Percentiles rank a stretch among this genome's conserved stretches.
phyloP scores from a whole-genome alignment of 2,329 filamentous ascomycete genomes.

The Seiridium cupressi region DNA sequence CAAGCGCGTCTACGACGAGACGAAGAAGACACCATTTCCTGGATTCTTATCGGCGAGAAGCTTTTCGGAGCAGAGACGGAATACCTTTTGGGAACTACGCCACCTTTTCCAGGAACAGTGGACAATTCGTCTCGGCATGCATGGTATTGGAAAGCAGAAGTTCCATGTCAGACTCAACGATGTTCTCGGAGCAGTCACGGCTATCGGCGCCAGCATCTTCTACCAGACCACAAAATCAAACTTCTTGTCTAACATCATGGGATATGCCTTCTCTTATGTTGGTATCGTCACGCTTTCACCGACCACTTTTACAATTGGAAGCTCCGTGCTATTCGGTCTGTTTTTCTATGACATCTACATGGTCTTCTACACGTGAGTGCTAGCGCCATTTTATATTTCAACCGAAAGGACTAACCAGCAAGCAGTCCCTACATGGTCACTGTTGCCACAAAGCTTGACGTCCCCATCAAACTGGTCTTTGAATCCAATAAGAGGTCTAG shows the following conservation, averaged over 20 bases:
- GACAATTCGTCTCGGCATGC: slow-evolving; percentile 48
- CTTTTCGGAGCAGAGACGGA: slow-evolving; percentile 21
- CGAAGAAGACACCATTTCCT: slow-evolving; percentile 36
- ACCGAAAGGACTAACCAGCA: slow-evolving; percentile 15
- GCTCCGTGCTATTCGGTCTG: slow-evolving; percentile 71
- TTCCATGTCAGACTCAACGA: slow-evolving; percentile 55
- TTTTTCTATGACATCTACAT: slow-evolving; percentile 97
- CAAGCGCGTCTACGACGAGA: slow-evolving; percentile 23
- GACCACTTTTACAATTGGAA: slow-evolving; percentile 81
- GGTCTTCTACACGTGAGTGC: slow-evolving; percentile 75
- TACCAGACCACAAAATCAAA: slow-evolving; percentile 65
- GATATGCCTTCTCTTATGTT: slow-evolving; percentile 82
- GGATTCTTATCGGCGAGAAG: slow-evolving; percentile 32
- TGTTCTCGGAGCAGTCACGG: slow-evolving; percentile 53
- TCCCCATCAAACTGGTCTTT: slow-evolving; percentile 90
- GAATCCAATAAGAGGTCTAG: slow-evolving; percentile 62
- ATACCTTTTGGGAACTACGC: slow-evolving; percentile 49
- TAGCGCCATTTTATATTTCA: not conserved
- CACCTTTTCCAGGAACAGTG: slow-evolving; percentile 50
- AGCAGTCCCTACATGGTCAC: slow-evolving; percentile 76
- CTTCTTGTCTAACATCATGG: slow-evolving; percentile 78
- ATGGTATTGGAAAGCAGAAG: slow-evolving; percentile 47
- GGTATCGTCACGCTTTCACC: slow-evolving; percentile 83
- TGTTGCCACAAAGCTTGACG: slow-evolving; percentile 84
- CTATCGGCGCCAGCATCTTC: slow-evolving; percentile 51